Evolutionary conservation across 2,329 filamentous ascomycete species (phyloP).

Genomic region (Penicillium corylophilum): DNA sequence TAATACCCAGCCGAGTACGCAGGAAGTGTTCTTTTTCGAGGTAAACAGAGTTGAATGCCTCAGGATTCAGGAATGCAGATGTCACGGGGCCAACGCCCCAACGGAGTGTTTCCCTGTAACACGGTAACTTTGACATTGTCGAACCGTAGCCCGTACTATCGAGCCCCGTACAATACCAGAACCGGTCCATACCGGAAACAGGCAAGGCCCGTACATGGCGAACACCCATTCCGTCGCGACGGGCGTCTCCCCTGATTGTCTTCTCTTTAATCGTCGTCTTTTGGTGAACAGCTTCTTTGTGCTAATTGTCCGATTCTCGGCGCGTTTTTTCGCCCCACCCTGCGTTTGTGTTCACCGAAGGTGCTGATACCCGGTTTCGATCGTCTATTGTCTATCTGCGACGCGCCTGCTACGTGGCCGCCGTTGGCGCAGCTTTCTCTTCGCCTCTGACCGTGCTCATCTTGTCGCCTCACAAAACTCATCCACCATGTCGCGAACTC

Average conservation of each 20-base stretch:
- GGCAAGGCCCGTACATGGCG: slow-evolving; percentile 17
- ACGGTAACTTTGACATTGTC: slow-evolving; percentile 3
- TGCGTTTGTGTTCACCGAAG: slow-evolving; percentile 3
- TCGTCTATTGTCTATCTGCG: slow-evolving; percentile 16
- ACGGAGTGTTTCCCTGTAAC: slow-evolving; percentile 8
- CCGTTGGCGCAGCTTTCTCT: slow-evolving; percentile 33
- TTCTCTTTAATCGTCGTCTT: slow-evolving; percentile 11
- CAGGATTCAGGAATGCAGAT: slow-evolving; percentile 3
- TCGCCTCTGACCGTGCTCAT: slow-evolving; percentile 11
- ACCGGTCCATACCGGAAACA: slow-evolving; percentile 26
- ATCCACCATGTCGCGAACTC: slow-evolving; percentile 42
- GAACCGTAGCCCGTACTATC: slow-evolving; percentile 6
- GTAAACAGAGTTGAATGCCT: slow-evolving; percentile 1
- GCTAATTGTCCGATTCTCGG: background rate
- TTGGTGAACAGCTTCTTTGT: slow-evolving; percentile 3
- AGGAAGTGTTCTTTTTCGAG: background rate
- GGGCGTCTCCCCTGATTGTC: slow-evolving; percentile 25
- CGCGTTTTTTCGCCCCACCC: slow-evolving; percentile 1
- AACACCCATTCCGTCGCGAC: slow-evolving; percentile 17
- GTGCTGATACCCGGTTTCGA: slow-evolving; percentile 21
- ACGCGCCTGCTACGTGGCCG: slow-evolving; percentile 49
- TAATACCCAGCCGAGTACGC: background rate
- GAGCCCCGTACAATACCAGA: background rate
- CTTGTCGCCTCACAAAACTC: slow-evolving; percentile 10
- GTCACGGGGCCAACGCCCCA: slow-evolving; percentile 21